phyloP scores from a whole-genome alignment of 768 basidiomycete genomes.

The Trametes meyenii region DNA sequence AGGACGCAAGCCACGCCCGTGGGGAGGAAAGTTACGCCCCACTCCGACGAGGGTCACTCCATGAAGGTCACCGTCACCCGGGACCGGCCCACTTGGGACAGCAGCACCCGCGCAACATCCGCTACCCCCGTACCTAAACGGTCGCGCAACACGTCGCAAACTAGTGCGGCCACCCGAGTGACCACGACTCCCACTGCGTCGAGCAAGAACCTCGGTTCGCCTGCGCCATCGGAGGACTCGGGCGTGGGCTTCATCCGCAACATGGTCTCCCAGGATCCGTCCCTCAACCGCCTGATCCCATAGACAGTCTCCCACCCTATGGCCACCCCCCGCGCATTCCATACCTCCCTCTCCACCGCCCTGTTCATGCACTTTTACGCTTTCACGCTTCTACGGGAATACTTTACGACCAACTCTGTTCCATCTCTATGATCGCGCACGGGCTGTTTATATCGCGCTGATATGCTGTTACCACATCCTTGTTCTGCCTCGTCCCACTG shows the following conservation, averaged over 20 bases:
- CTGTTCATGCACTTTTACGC: constrained; percentile 23
- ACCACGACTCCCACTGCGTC: constrained; percentile 38
- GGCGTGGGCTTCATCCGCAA: constrained; percentile 84
- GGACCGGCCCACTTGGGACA: constrained; percentile 65
- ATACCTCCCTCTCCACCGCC: constrained; percentile 1
- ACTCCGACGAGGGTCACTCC: constrained; percentile 67
- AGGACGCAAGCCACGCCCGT: constrained; percentile 51
- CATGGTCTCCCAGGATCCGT: constrained; percentile 75
- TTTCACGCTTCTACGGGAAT: constrained; percentile 30
- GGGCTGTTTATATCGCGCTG: constrained; percentile 28
- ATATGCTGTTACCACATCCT: constrained; percentile 31
- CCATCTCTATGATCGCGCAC: constrained; percentile 29
- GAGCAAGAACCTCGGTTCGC: constrained; percentile 59
- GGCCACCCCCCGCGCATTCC: constrained; percentile 12
- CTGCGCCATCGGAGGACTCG: constrained; percentile 80
- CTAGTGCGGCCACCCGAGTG: constrained; percentile 55
- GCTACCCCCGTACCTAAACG: constrained; percentile 51
- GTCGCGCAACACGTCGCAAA: constrained; percentile 72
- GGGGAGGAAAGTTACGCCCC: constrained; percentile 45
- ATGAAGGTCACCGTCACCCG: constrained; percentile 70
- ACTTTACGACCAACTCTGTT: constrained; percentile 33
- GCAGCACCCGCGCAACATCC: constrained; percentile 49
- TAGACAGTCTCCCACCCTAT: constrained; percentile 25
- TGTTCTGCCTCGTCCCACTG: constrained; percentile 14
- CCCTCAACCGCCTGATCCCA: constrained; percentile 46